phyloP scores from a whole-genome alignment of 2,329 filamentous ascomycete species.

The Botrytis porri region DNA sequence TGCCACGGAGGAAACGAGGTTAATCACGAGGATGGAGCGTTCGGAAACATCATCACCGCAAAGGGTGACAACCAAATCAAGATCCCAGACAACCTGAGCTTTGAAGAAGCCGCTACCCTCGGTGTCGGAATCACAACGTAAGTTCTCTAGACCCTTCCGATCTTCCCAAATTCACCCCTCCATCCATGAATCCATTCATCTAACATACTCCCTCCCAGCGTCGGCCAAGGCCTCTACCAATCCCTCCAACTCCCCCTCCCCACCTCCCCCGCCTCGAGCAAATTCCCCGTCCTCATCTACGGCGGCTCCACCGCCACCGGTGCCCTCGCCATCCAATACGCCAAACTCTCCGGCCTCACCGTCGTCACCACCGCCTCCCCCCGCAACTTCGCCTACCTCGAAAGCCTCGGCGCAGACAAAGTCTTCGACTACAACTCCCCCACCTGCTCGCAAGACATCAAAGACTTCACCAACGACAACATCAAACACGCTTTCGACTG shows the following conservation, averaged over 20 bases:
- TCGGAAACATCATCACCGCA: conserved; percentile 30
- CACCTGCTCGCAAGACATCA: conserved; percentile 46
- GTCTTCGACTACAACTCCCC: conserved; percentile 51
- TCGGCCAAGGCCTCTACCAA: conserved; percentile 50
- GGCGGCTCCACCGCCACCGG: conserved; percentile 52
- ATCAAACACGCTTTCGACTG: conserved; percentile 49
- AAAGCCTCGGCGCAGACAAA: conserved; percentile 44
- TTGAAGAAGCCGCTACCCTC: conserved; percentile 45
- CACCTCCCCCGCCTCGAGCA: conserved; percentile 38
- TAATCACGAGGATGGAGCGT: conserved; percentile 44
- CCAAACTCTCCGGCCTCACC: conserved; percentile 41
- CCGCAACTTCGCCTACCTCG: conserved; percentile 48
- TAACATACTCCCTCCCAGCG: conserved; percentile 39
- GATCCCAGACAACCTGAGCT: conserved; percentile 46
- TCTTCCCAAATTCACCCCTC: background rate
- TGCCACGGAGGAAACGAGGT: conserved; percentile 42
- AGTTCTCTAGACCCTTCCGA: conserved; percentile 19
- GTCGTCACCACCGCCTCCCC: conserved; percentile 48
- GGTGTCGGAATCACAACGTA: conserved; percentile 33
- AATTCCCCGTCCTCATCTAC: conserved; percentile 47
- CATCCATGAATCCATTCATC: background rate
- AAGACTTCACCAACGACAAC: conserved; percentile 43
- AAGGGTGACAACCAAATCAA: conserved; percentile 45
- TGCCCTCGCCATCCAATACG: conserved; percentile 48
- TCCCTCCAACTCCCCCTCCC: conserved; percentile 48